A percentile compares a stretch with the other conserved stretches of the same genome.
phyloP scores from a whole-genome alignment of 495 filamentous ascomycete genomes.

The Penicillium robsamsonii region DNA sequence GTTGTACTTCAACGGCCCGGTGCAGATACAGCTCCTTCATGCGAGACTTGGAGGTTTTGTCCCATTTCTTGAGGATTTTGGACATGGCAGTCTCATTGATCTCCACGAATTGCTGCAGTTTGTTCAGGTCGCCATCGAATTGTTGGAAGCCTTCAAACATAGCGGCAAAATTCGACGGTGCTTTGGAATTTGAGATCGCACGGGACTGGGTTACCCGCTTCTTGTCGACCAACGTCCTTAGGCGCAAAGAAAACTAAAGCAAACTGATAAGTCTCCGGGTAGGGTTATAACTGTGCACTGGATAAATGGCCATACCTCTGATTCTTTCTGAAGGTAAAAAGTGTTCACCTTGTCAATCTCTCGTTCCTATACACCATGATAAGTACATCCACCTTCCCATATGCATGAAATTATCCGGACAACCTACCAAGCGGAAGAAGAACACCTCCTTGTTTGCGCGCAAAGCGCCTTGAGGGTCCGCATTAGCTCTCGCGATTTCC shows the following conservation, averaged over 20 bases:
- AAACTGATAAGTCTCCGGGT: slow-evolving; percentile 5
- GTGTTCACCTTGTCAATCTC: slow-evolving; percentile 98
- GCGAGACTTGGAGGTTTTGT: slow-evolving; percentile 98
- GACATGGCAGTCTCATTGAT: slow-evolving; percentile 97
- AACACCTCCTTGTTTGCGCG: slow-evolving; percentile 98
- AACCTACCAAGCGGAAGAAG: slow-evolving; percentile 89
- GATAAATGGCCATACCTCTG: slow-evolving; percentile 63
- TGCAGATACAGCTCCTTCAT: slow-evolving; percentile 97
- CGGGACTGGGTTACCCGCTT: slow-evolving; percentile 83
- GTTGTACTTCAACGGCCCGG: slow-evolving; percentile 93
- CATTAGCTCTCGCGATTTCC: slow-evolving; percentile 43
- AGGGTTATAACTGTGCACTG: background rate
- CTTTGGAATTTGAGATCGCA: slow-evolving; percentile 67
- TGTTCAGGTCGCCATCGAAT: slow-evolving; percentile 93
- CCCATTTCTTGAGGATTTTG: slow-evolving; percentile 99
- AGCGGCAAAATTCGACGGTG: slow-evolving; percentile 86
- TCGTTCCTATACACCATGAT: slow-evolving; percentile 64
- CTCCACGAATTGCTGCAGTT: slow-evolving; percentile 97
- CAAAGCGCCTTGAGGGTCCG: slow-evolving; percentile 82
- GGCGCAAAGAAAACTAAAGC: slow-evolving; percentile 79
- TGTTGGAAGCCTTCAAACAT: slow-evolving; percentile 96
- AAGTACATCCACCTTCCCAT: background rate
- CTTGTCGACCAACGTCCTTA: slow-evolving; percentile 90
- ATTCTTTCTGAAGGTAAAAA: slow-evolving; percentile 97
- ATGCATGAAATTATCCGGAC: background rate